phyloP scores from a whole-genome alignment of 257 asterid genomes.

The Osmanthus fragrans region DNA sequence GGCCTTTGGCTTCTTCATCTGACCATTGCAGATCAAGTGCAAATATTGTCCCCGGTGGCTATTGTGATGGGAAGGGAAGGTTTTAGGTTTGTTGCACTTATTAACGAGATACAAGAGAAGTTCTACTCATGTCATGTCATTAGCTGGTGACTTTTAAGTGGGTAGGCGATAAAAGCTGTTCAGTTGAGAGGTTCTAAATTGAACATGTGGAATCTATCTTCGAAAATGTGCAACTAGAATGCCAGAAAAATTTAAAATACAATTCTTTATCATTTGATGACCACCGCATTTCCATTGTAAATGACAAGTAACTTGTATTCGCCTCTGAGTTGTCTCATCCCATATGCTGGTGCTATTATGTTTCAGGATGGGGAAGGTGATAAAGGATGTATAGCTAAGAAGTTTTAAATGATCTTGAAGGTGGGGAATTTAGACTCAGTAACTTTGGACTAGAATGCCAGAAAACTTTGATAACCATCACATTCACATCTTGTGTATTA shows the following conservation, averaged over 20 bases:
- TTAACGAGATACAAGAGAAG: background rate
- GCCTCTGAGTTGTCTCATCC: background rate
- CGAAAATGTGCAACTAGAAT: background rate
- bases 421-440: slow-evolving; percentile 1
- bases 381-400: slow-evolving; percentile 7
- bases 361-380: slow-evolving; percentile 9
- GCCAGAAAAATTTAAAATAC: background rate
- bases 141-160: background rate
- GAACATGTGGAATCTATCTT: background rate
- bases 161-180: background rate
- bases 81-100: background rate
- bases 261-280: background rate
- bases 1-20: background rate
- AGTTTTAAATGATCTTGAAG: background rate
- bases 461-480: background rate
- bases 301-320: background rate
- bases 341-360: slow-evolving; percentile 14
- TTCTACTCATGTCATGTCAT: background rate
- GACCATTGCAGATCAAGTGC: background rate
- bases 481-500: no score
- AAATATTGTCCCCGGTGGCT: slow-evolving; percentile 4
- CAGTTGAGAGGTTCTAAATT: background rate
- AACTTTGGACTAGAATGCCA: background rate
- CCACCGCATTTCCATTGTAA: background rate
- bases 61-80: slow-evolving; percentile 1